These are phyloP conservation scores for Mycena indigotica DNA, from an alignment of 768 basidiomycete genomes.

Conservation along the genomic window DNA sequence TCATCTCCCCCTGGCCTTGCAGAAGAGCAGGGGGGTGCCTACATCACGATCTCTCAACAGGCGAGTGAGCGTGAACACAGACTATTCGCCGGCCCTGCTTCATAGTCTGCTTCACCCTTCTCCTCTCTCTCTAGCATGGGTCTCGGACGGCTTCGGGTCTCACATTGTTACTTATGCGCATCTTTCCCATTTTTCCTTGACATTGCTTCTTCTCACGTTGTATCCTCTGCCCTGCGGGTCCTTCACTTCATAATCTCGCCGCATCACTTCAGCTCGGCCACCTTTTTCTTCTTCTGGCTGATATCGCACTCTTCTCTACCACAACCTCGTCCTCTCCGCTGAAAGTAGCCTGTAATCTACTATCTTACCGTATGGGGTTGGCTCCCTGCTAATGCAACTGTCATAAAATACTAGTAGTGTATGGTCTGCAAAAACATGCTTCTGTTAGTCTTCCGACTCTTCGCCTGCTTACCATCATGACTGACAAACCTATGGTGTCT, in stretches of 20 bases:
- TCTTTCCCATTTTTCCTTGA: constrained; percentile 23
- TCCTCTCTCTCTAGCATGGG: constrained; percentile 27
- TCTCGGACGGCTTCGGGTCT: constrained; percentile 24
- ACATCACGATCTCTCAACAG: constrained; percentile 82
- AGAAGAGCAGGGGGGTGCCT: constrained; percentile 82
- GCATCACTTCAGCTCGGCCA: constrained; percentile 3
- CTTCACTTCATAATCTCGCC: constrained; percentile 15
- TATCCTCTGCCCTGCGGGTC: constrained; percentile 18
- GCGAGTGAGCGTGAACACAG: constrained; percentile 71
- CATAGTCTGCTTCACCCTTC: constrained; percentile 29
- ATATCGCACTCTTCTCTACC: constrained; percentile 28
- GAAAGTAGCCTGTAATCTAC: constrained; percentile 35
- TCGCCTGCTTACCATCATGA: not conserved
- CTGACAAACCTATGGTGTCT: not conserved
- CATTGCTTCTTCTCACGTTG: constrained; percentile 9
- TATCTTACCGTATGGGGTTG: constrained; percentile 33
- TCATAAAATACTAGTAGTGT: constrained; percentile 24
- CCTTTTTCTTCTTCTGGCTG: constrained; percentile 24
- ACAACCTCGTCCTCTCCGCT: constrained; percentile 16
- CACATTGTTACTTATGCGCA: constrained; percentile 31
- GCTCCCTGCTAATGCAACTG: constrained; percentile 23
- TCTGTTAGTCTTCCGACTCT: not conserved
- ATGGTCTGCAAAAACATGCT: constrained; percentile 16
- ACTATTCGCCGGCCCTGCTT: constrained; percentile 24
- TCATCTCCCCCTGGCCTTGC: constrained; percentile 72